phyloP scores from a whole-genome alignment of 371 early-diverging fungal genomes.

The Choanephora cucurbitarum region DNA sequence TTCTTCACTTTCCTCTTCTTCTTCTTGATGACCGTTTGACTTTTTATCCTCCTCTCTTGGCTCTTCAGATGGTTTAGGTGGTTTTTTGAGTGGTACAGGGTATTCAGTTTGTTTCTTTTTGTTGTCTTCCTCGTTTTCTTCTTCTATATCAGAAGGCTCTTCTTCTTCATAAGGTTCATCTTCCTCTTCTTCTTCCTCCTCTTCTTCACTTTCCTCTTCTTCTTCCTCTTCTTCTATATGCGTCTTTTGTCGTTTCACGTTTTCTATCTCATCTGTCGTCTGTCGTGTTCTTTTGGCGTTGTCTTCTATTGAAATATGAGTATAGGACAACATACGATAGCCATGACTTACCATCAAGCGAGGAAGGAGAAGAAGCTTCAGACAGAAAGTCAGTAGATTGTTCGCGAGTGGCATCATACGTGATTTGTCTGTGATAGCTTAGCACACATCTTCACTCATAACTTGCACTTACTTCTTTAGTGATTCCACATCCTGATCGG shows the following conservation, averaged over 20 bases:
- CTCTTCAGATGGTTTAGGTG: conserved; percentile 1
- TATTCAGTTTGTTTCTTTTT: conserved; percentile 5
- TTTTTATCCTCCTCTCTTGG: conserved; percentile 9
- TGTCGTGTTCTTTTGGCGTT: conserved; percentile 10
- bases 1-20: not conserved
- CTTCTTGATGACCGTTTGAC: too few relatives aligned
- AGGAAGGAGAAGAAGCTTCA: conserved; percentile 22
- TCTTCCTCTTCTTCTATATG: conserved; percentile 13
- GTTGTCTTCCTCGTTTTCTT: conserved; percentile 1
- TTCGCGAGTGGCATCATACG: conserved; percentile 4
- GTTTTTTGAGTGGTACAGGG: not conserved
- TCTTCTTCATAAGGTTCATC: too few relatives aligned
- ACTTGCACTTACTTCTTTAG: conserved; percentile 42
- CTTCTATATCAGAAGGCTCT: not conserved
- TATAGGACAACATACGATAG: too few relatives aligned
- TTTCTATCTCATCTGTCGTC: conserved; percentile 9
- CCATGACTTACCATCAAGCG: conserved; percentile 19
- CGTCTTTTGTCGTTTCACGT: conserved; percentile 5
- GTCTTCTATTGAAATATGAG: conserved; percentile 6
- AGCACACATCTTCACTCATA: conserved; percentile 14
- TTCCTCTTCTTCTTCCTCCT: conserved; percentile 4
- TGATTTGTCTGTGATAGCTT: conserved; percentile 3
- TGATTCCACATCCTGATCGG: conserved; percentile 44
- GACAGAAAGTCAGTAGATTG: conserved; percentile 20
- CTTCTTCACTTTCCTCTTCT: conserved; percentile 6